Evolutionary conservation across 768 basidiomycete genomes (phyloP).

Genomic region (Favolaschia claudopus): DNA sequence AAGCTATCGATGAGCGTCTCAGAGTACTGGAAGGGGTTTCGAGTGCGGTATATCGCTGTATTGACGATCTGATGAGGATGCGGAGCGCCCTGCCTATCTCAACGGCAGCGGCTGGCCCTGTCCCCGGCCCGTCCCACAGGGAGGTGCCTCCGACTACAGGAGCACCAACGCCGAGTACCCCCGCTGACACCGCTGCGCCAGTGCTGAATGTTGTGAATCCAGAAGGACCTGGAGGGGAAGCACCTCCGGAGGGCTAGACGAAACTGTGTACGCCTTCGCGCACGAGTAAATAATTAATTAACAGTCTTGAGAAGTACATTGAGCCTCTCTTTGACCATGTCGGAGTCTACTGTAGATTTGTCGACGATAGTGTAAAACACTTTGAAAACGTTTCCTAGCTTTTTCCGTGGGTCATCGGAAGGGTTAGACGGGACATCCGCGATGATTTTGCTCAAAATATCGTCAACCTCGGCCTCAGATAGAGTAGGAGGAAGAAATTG

Average conservation of each 20-base stretch:
- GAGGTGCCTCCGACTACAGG: conserved; percentile 4
- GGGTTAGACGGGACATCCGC: conserved; percentile 34
- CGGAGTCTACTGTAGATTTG: conserved; percentile 62
- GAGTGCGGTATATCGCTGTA: conserved; percentile 70
- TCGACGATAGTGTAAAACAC: conserved; percentile 69
- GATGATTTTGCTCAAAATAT: conserved; percentile 52
- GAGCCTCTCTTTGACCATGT: conserved; percentile 62
- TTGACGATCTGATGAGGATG: conserved; percentile 81
- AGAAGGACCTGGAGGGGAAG: conserved; percentile 1
- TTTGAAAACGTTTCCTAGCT: conserved; percentile 64
- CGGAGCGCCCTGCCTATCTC: conserved; percentile 70
- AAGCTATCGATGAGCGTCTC: conserved; percentile 86
- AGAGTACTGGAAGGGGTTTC: conserved; percentile 83
- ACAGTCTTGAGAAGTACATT: conserved; percentile 44
- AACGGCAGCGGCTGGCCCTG: conserved; percentile 20
- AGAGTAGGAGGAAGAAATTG: conserved; percentile 68
- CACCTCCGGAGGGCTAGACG: conserved; percentile 1
- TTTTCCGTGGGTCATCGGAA: conserved; percentile 39
- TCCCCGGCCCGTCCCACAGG: conserved; percentile 26
- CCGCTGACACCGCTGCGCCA: background rate
- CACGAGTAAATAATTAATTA: conserved; percentile 3
- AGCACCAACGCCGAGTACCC: background rate
- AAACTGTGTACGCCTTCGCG: background rate
- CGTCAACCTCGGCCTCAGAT: conserved; percentile 62
- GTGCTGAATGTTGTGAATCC: background rate